These are phyloP conservation scores for Quercus aquifolioides DNA, from an alignment of 306 rosid species.

Conservation along the genomic window DNA sequence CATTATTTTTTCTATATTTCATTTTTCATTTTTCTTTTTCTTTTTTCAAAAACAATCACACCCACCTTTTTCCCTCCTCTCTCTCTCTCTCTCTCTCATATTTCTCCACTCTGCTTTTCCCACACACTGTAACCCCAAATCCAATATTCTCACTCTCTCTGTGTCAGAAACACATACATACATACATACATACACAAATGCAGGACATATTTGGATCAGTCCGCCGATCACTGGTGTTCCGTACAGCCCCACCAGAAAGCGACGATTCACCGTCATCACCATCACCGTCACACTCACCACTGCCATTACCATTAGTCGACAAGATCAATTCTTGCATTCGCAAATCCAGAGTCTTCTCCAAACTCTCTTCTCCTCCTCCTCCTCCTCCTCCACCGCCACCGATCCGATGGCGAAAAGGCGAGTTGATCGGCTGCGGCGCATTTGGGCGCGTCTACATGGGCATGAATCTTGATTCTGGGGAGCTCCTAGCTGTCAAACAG, in stretches of 20 bases:
- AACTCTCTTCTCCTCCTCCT: constrained; percentile 43
- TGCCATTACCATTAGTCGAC: constrained; percentile 60
- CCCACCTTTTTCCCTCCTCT: constrained; percentile 52
- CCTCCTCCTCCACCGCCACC: constrained; percentile 39
- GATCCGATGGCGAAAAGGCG: constrained; percentile 99
- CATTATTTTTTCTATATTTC: not conserved
- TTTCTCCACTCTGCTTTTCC: constrained; percentile 15
- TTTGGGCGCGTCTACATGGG: constrained; percentile 99
- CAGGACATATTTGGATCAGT: constrained; percentile 95
- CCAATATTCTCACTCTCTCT: constrained; percentile 26
- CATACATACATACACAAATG: constrained; percentile 38
- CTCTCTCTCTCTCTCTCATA: constrained; percentile 15
- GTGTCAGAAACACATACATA: too few species aligned
- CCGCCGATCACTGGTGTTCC: constrained; percentile 95
- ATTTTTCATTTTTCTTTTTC: not conserved
- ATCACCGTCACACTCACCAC: not conserved
- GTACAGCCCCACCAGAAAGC: constrained; percentile 53
- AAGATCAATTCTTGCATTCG: constrained; percentile 74
- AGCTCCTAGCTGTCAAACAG: constrained; percentile 97
- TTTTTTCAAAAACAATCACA: constrained; percentile 46
- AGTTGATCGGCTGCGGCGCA: constrained; percentile 97
- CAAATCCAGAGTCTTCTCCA: constrained; percentile 82
- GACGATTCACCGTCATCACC: constrained; percentile 39
- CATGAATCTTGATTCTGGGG: constrained; percentile 99
- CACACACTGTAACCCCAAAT: constrained; percentile 25